These are phyloP conservation scores for Babesia ovis DNA, from an alignment of 169 alveolate species.

Conservation along the genomic window DNA sequence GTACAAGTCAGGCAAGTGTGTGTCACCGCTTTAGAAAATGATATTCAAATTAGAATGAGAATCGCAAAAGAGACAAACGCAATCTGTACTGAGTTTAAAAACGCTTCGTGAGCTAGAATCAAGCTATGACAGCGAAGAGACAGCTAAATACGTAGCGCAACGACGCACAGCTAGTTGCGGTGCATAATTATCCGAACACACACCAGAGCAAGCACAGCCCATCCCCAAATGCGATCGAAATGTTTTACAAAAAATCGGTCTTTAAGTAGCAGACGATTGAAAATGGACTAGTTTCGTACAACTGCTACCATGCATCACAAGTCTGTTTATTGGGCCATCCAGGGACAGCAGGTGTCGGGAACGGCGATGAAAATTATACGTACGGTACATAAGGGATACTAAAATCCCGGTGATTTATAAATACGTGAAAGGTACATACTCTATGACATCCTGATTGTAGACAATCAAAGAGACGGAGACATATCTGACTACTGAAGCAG, in stretches of 20 bases:
- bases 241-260: background rate
- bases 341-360: constrained; percentile 14
- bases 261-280: background rate
- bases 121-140: constrained; percentile 17
- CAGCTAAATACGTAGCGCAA: constrained; percentile 6
- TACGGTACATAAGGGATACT: too few species aligned
- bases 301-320: constrained; percentile 16
- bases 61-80: background rate
- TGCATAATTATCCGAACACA: constrained; percentile 8
- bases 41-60: background rate
- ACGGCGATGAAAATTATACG: too few species aligned
- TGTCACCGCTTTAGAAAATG: background rate
- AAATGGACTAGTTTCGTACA: background rate
- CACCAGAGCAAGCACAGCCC: constrained; percentile 7
- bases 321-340: constrained; percentile 14
- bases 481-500: background rate
- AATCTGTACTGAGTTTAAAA: background rate
- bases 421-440: background rate
- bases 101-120: constrained; percentile 34
- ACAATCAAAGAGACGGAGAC: background rate
- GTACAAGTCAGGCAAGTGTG: constrained; percentile 19
- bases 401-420: too few species aligned
- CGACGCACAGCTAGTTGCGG: background rate
- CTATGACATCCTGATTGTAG: background rate
- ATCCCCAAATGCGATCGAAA: background rate